Percentiles rank a stretch among this genome's conserved stretches.
phyloP scores from a whole-genome alignment of 225 moss, liverwort and hornwort species.

The Polytrichum formosum region DNA sequence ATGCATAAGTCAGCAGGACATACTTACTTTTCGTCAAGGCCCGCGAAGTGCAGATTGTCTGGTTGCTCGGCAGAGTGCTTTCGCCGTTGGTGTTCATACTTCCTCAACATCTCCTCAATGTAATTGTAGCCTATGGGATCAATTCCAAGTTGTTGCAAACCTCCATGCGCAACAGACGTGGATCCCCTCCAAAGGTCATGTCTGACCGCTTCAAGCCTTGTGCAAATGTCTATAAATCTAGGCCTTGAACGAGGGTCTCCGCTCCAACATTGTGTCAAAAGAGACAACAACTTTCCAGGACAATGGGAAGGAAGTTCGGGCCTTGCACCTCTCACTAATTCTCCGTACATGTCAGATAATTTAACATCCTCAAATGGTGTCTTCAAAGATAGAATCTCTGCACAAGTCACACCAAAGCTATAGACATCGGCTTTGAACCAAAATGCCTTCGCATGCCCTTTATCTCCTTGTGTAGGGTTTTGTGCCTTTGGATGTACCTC shows the following conservation, averaged over 20 bases:
- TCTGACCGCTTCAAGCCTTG: background rate
- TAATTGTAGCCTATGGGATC: too few relatives aligned
- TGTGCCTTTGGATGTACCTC: conserved; percentile 3
- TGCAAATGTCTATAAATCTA: conserved; percentile 5
- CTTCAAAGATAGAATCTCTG: conserved; percentile 4
- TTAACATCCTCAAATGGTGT: background rate
- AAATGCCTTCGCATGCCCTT: background rate
- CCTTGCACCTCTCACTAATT: conserved; percentile 1
- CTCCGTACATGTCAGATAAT: background rate
- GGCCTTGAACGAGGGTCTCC: background rate
- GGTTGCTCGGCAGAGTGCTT: too few relatives aligned
- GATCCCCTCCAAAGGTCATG: too few relatives aligned
- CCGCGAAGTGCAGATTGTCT: too few relatives aligned
- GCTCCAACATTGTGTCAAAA: conserved; percentile 6
- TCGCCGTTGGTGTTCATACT: too few relatives aligned
- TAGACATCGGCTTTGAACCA: conserved; percentile 21
- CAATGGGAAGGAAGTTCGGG: conserved; percentile 11
- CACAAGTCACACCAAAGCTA: conserved; percentile 15
- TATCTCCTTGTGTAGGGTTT: background rate
- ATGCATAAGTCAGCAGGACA: too few relatives aligned
- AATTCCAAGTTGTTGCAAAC: too few relatives aligned
- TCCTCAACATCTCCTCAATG: background rate
- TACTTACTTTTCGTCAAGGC: too few relatives aligned
- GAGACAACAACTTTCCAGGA: background rate
- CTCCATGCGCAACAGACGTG: too few relatives aligned